A percentile compares a stretch with the other conserved stretches of the same genome.
Conservation (phyloP, 495 filamentous ascomycete species). For the Aspergillus sparsus region DNA sequence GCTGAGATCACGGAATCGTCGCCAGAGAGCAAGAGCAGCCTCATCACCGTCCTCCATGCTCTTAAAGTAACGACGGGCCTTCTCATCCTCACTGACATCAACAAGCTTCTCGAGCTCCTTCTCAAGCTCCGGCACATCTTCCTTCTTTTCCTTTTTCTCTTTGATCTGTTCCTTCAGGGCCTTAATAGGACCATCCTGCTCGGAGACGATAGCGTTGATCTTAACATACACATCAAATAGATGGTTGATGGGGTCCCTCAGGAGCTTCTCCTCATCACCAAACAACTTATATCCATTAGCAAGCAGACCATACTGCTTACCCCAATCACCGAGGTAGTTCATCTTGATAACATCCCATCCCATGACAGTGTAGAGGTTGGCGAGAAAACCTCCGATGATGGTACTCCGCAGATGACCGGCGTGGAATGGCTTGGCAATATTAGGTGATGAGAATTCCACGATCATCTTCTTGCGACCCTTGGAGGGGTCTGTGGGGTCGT, state of each 20-base stretch:
- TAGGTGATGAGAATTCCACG: slow-evolving; percentile 74
- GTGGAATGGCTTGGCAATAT: slow-evolving; percentile 76
- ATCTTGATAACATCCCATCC: slow-evolving; percentile 72
- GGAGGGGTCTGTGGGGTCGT: slow-evolving; percentile 66
- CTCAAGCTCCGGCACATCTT: slow-evolving; percentile 49
- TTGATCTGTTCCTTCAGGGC: slow-evolving; percentile 57
- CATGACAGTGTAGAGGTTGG: slow-evolving; percentile 67
- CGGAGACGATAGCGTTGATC: slow-evolving; percentile 56
- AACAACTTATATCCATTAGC: slow-evolving; percentile 66
- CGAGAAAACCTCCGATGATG: slow-evolving; percentile 72
- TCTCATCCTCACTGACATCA: slow-evolving; percentile 61
- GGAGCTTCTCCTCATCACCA: slow-evolving; percentile 61
- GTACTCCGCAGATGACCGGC: slow-evolving; percentile 73
- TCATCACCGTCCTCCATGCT: slow-evolving; percentile 82
- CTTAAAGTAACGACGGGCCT: slow-evolving; percentile 81
- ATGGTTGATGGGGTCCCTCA: slow-evolving; percentile 66
- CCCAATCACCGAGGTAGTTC: slow-evolving; percentile 81
- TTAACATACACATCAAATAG: slow-evolving; percentile 70
- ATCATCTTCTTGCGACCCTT: slow-evolving; percentile 70
- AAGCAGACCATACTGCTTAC: slow-evolving; percentile 72
- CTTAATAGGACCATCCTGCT: slow-evolving; percentile 58
- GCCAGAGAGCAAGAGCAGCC: slow-evolving; percentile 78
- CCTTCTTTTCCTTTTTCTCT: slow-evolving; percentile 50
- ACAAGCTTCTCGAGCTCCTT: slow-evolving; percentile 54
- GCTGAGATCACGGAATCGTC: slow-evolving; percentile 83